phyloP scores from a whole-genome alignment of 495 filamentous ascomycete genomes.

The Entonaema liquescens region DNA sequence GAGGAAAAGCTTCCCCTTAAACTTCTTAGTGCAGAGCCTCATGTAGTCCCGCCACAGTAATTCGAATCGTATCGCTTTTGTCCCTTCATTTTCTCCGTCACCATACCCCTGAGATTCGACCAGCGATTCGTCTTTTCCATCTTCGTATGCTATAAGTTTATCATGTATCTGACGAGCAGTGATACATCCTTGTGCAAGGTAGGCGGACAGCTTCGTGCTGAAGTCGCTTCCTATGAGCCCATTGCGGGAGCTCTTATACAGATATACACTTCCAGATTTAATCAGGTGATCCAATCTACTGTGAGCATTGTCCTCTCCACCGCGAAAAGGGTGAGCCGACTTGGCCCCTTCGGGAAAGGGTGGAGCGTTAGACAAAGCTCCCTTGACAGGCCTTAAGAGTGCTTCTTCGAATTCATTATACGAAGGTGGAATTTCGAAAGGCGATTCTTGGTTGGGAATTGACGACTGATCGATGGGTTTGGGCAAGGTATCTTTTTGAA shows the following conservation, averaged over 20 bases:
- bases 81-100: slow-evolving; percentile 73
- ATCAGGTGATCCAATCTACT: slow-evolving; percentile 67
- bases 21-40: slow-evolving; percentile 72
- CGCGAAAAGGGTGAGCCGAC: slow-evolving; percentile 70
- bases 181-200: slow-evolving; percentile 72
- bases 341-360: slow-evolving; percentile 54
- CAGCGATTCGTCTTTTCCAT: slow-evolving; percentile 56
- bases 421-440: slow-evolving; percentile 67
- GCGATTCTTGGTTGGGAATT: slow-evolving; percentile 63
- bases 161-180: slow-evolving; percentile 72
- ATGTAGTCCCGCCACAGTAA: slow-evolving; percentile 82
- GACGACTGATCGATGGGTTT: slow-evolving; percentile 54
- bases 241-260: slow-evolving; percentile 74
- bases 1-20: slow-evolving; percentile 65
- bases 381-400: slow-evolving; percentile 62
- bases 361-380: slow-evolving; percentile 49
- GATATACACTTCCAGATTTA: slow-evolving; percentile 61
- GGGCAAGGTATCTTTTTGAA: slow-evolving; percentile 56
- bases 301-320: slow-evolving; percentile 67
- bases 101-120: slow-evolving; percentile 60
- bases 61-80: slow-evolving; percentile 71
- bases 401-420: slow-evolving; percentile 58
- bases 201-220: slow-evolving; percentile 75
- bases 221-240: slow-evolving; percentile 72
- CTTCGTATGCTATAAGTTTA: slow-evolving; percentile 68